Percentiles rank a stretch among this genome's conserved stretches.
Evolutionary conservation across 108 stramenopile species (phyloP).

Genomic region (Nannochloropsis salina): DNA sequence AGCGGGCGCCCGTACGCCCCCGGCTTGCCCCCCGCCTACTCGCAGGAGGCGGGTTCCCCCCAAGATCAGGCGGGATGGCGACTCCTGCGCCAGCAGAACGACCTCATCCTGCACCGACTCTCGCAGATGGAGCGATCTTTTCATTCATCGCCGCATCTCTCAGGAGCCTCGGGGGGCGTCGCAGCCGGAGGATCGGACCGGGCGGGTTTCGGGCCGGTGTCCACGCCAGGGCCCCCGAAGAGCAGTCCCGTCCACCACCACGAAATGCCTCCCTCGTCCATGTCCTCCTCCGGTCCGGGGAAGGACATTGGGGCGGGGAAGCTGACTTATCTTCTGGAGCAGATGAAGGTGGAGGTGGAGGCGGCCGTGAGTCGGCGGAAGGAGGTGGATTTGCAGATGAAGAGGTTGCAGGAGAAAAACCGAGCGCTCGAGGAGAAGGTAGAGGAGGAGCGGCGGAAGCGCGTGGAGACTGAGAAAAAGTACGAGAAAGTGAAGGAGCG

Average conservation of each 20-base stretch:
- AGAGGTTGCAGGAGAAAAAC: background rate
- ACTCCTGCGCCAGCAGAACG: background rate
- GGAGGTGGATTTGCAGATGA: constrained; percentile 5
- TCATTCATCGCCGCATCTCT: background rate
- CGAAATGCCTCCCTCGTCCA: background rate
- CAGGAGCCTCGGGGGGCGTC: background rate
- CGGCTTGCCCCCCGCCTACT: no score
- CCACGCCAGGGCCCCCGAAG: background rate
- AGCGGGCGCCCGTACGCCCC: no score
- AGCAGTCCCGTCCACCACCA: background rate
- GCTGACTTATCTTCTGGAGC: background rate
- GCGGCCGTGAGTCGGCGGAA: background rate
- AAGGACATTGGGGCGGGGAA: constrained; percentile 4
- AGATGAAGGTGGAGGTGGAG: background rate
- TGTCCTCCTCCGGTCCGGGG: background rate
- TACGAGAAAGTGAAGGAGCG: background rate
- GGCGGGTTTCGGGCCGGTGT: background rate
- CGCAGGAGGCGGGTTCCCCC: no score
- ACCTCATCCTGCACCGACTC: background rate
- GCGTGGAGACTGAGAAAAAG: background rate
- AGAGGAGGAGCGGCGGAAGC: background rate
- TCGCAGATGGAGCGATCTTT: background rate
- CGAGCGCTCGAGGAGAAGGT: background rate
- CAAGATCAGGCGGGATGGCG: background rate
- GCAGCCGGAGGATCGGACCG: background rate